Evolutionary conservation across 23 red algal species (phyloP).

Genomic region (Agarophyton chilense): DNA sequence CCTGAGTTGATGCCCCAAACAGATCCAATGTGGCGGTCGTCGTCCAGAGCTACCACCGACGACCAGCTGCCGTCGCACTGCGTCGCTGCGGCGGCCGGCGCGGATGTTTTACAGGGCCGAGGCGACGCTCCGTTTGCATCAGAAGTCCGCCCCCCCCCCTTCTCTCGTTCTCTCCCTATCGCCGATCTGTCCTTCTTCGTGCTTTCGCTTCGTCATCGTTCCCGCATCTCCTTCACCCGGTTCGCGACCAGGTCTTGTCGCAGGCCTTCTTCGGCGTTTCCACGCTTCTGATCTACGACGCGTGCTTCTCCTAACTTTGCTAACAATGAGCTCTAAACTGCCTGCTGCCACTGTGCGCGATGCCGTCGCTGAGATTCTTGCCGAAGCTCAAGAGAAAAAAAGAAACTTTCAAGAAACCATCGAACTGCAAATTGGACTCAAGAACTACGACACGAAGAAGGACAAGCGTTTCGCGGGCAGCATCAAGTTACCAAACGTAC

Average conservation of each 20-base stretch:
- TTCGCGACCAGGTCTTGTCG: neutral
- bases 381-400: slow-evolving; percentile 92
- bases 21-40: slow-evolving; percentile 17
- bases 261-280: neutral
- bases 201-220: neutral
- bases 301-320: neutral
- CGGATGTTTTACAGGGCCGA: no score
- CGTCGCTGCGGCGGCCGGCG: no score
- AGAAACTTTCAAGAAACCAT: slow-evolving; percentile 99
- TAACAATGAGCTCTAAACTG: slow-evolving; percentile 78
- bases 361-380: slow-evolving; percentile 90
- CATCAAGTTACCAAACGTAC: slow-evolving; percentile 90
- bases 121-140: neutral
- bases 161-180: neutral
- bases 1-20: neutral
- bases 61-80: neutral
- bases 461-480: slow-evolving; percentile 99
- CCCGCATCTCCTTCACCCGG: neutral
- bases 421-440: slow-evolving; percentile 99
- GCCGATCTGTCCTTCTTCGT: slow-evolving; percentile 8
- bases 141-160: neutral
- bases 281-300: neutral
- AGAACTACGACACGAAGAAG: slow-evolving; percentile 99
- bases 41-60: neutral
- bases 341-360: slow-evolving; percentile 80